A percentile compares a stretch with the other conserved stretches of the same genome.
Evolutionary conservation across 1,139 yeast genomes (phyloP).

Genomic region (Pichia sp.): DNA sequence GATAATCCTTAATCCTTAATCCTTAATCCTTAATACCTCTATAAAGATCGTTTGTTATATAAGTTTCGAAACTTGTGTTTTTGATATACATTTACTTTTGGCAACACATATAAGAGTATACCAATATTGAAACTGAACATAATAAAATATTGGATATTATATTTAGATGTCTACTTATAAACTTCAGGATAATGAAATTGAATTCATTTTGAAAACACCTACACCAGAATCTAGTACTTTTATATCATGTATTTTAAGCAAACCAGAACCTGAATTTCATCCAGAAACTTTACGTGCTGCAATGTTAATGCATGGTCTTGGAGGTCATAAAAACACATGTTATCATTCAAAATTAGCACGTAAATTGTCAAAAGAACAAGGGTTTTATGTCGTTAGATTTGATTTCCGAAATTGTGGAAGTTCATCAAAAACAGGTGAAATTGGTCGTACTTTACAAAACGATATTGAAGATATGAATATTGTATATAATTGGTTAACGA

Average conservation of each 20-base stretch:
- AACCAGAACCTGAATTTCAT: constrained; percentile 16
- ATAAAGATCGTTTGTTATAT: too few species aligned
- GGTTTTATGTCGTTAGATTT: constrained; percentile 61
- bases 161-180: constrained; percentile 8
- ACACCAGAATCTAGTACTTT: constrained; percentile 4
- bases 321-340: constrained; percentile 76
- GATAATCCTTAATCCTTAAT: too few species aligned
- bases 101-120: too few species aligned
- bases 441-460: constrained; percentile 54
- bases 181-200: constrained; percentile 15
- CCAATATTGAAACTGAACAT: too few species aligned
- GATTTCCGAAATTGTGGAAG: constrained; percentile 86
- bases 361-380: constrained; percentile 49
- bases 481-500: constrained; percentile 41
- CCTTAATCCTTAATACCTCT: too few species aligned
- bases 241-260: constrained; percentile 19
- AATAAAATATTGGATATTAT: too few species aligned
- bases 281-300: constrained; percentile 29
- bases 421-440: constrained; percentile 48
- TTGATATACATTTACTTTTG: too few species aligned
- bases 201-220: constrained; percentile 13
- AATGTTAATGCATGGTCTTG: constrained; percentile 65
- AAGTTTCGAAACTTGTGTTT: too few species aligned
- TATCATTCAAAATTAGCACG: constrained; percentile 64
- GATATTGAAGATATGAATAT: constrained; percentile 65